phyloP scores from a whole-genome alignment of 148 eudicot species.

The Camellia granthamiana region DNA sequence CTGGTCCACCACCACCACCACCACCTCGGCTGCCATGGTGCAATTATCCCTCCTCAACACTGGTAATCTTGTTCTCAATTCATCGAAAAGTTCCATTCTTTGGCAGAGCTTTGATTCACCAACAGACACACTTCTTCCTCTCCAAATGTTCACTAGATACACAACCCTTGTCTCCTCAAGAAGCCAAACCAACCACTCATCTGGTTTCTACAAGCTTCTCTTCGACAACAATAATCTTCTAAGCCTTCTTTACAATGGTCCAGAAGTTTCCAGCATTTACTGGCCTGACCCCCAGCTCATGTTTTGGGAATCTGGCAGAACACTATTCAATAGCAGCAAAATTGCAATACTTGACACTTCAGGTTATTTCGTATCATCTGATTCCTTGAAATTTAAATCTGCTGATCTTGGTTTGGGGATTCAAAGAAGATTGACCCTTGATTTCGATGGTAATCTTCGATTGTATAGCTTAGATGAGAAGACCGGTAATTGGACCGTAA shows the following conservation, averaged over 20 bases:
- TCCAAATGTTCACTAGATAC: too few species aligned
- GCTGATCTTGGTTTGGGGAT: constrained; percentile 29
- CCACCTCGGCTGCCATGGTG: background rate
- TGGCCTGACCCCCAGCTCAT: constrained; percentile 32
- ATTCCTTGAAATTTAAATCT: constrained; percentile 19
- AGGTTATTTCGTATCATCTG: constrained; percentile 29
- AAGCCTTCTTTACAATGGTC: constrained; percentile 13
- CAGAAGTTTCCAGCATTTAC: constrained; percentile 32
- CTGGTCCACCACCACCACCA: constrained; percentile 9
- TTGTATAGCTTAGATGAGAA: too few species aligned
- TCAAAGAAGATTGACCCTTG: constrained; percentile 44
- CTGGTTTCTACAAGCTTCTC: too few species aligned
- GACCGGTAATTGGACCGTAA: too few species aligned
- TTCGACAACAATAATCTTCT: too few species aligned
- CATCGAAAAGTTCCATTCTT: too few species aligned
- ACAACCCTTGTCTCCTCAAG: too few species aligned
- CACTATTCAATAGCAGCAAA: constrained; percentile 23
- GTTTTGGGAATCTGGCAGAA: constrained; percentile 20
- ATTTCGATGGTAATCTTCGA: background rate
- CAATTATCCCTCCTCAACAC: constrained; percentile 21
- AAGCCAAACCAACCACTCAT: too few species aligned
- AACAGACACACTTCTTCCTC: too few species aligned
- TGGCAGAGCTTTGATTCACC: too few species aligned
- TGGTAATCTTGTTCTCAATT: constrained; percentile 10
- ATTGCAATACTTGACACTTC: too few species aligned